These are phyloP conservation scores for Asterionellopsis glacialis DNA, from an alignment of 108 stramenopile species.

Conservation along the genomic window DNA sequence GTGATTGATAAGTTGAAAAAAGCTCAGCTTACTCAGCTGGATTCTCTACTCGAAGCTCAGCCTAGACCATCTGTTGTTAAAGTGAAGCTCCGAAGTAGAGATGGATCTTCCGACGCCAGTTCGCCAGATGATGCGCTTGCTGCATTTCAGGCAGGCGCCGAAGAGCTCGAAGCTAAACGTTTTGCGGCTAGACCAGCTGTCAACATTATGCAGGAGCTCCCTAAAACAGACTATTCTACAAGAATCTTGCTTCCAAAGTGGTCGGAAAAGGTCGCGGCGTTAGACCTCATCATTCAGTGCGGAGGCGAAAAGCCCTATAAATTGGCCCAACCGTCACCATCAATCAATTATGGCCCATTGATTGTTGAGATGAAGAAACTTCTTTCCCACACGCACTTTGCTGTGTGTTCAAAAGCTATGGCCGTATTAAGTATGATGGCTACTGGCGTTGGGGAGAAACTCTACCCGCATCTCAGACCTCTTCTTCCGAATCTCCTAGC, in stretches of 20 bases:
- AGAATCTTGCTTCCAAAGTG: conserved; percentile 72
- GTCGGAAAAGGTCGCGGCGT: conserved; percentile 82
- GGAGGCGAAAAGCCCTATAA: conserved; percentile 87
- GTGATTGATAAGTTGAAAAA: conserved; percentile 68
- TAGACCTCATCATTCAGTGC: conserved; percentile 60
- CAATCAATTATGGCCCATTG: conserved; percentile 64
- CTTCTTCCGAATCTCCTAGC: conserved; percentile 46
- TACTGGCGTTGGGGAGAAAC: conserved; percentile 76
- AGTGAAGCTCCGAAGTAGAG: conserved; percentile 27
- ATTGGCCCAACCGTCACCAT: conserved; percentile 43
- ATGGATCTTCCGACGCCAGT: conserved; percentile 4
- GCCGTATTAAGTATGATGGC: conserved; percentile 73
- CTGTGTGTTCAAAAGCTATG: conserved; percentile 73
- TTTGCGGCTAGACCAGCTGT: conserved; percentile 61
- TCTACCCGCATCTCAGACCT: conserved; percentile 70
- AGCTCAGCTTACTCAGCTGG: conserved; percentile 70
- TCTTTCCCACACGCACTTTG: conserved; percentile 78
- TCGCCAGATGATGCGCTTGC: conserved; percentile 49
- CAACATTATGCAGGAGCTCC: conserved; percentile 54
- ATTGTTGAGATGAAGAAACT: conserved; percentile 68
- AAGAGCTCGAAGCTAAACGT: conserved; percentile 54
- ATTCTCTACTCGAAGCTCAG: conserved; percentile 47
- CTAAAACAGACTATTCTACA: conserved; percentile 58
- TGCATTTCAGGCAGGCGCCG: conserved; percentile 45
- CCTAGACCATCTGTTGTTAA: conserved; percentile 29